Evolutionary conservation across 306 rosid genomes (phyloP), one percentile per base, ranked within the genome.

Genomic region (Mimosa bimucronata): DNA sequence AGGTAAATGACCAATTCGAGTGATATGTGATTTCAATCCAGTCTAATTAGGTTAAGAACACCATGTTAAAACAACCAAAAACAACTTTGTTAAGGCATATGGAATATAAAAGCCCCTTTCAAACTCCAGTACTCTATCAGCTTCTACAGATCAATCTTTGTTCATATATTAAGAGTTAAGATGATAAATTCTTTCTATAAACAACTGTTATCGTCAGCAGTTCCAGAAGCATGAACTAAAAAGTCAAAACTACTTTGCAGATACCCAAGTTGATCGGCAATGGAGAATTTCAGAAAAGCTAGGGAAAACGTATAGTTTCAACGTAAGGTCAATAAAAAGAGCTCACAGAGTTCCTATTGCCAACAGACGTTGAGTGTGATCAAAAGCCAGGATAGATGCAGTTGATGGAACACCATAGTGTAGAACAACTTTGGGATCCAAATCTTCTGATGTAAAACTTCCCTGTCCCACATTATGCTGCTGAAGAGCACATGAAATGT

Each of bases 331-430:
- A 82, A 44, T 16, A 60, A 65, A 28, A 75, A 70, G 66, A 34
- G 89, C 97, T 89, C 82, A 94, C 98, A 83, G 76, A 29, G 94
- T 92, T 86, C 92, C 98, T 0, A 94, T 84, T 28, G 98, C 97
- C 53, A 94, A 76, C 52, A 94, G 88, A 81, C 90, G 81, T 65
- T 94, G 98, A 10, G 86, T 80, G 38, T 76, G 87, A 71, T 94
- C 98, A 62, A 89, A 82, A 26, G 97, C 93, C n/a, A 94, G 94
- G 72, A 94, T 89, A 28, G 97, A 92, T 14, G 97, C 91, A 38
- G 88, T 80, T 13, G 91, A 78, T n/a, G 98, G 98, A 78, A 94
- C 82, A 80, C 98, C 98, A 55, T 87, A 88, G 91, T 92, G 98
- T 75, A 90, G 57, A 40, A 77, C 77, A 77, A 94, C 83, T 13